These are phyloP conservation scores for Trypanosoma mega DNA, from an alignment of 208 protist genomes.

Conservation along the genomic window DNA sequence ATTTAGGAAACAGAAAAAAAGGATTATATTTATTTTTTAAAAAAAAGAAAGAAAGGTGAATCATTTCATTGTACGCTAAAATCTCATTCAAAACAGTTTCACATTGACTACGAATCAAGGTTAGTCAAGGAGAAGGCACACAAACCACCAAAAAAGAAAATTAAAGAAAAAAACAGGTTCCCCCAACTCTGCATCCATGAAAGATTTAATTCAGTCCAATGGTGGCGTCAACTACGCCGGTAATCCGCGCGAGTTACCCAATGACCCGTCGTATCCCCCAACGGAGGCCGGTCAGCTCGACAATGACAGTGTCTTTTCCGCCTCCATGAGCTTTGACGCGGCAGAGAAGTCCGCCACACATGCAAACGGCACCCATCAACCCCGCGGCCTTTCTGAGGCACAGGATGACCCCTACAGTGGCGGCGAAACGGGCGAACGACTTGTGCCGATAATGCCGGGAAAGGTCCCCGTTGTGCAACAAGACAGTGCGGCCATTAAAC, in stretches of 20 bases:
- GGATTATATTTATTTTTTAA: too few relatives aligned
- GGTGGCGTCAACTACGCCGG: slow-evolving; percentile 7
- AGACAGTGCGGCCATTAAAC: slow-evolving; percentile 50
- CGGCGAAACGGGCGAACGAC: background rate
- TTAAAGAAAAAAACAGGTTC: background rate
- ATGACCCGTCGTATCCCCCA: slow-evolving; percentile 40
- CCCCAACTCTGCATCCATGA: background rate
- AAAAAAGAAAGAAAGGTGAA: too few relatives aligned
- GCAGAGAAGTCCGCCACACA: slow-evolving; percentile 47
- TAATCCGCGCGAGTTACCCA: background rate
- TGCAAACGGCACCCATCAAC: background rate
- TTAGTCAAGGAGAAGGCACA: too few relatives aligned
- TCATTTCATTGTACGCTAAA: too few relatives aligned
- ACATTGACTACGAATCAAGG: too few relatives aligned
- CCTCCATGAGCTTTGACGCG: slow-evolving; percentile 57
- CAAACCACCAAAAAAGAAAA: too few relatives aligned
- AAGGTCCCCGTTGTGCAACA: slow-evolving; percentile 15
- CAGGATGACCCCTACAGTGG: background rate
- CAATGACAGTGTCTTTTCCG: slow-evolving; percentile 73
- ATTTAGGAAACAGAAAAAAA: too few relatives aligned
- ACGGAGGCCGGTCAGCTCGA: slow-evolving; percentile 56
- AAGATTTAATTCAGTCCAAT: background rate
- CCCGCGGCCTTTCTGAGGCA: slow-evolving; percentile 1
- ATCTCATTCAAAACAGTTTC: too few relatives aligned
- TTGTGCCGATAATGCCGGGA: background rate